Conservation (phyloP, 352 stramenopile species). For the Elongisporangium anandrum region DNA sequence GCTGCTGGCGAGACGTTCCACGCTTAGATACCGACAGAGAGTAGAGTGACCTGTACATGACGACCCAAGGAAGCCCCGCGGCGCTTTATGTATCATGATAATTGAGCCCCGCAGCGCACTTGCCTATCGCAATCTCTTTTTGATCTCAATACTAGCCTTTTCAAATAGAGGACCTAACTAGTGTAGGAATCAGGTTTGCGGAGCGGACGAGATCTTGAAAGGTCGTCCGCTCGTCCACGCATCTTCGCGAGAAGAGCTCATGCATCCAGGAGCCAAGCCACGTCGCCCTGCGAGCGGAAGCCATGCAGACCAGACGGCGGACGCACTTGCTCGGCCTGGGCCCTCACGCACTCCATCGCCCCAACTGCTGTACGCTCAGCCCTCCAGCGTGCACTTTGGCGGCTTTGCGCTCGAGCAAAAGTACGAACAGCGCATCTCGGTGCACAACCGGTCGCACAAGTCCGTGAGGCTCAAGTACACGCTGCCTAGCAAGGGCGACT, state of each 20-base stretch:
- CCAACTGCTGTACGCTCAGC: constrained; percentile 44
- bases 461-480: constrained; percentile 69
- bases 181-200: neutral
- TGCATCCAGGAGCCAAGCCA: neutral
- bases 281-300: neutral
- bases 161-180: neutral
- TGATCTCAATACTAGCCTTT: neutral
- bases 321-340: neutral
- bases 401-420: constrained; percentile 65
- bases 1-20: constrained; percentile 70
- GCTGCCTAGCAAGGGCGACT: constrained; percentile 37
- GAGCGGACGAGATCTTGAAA: constrained; percentile 6
- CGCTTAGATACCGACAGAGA: constrained; percentile 17
- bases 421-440: constrained; percentile 58
- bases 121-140: neutral
- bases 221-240: constrained; percentile 4
- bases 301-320: neutral
- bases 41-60: neutral
- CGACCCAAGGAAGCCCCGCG: neutral
- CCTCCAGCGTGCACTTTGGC: constrained; percentile 83
- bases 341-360: too few relatives aligned
- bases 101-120: neutral
- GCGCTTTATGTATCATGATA: constrained; percentile 1
- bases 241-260: neutral
- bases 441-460: constrained; percentile 78